phyloP scores from a whole-genome alignment of 257 asterid genomes.

The Solanum habrochaites region DNA sequence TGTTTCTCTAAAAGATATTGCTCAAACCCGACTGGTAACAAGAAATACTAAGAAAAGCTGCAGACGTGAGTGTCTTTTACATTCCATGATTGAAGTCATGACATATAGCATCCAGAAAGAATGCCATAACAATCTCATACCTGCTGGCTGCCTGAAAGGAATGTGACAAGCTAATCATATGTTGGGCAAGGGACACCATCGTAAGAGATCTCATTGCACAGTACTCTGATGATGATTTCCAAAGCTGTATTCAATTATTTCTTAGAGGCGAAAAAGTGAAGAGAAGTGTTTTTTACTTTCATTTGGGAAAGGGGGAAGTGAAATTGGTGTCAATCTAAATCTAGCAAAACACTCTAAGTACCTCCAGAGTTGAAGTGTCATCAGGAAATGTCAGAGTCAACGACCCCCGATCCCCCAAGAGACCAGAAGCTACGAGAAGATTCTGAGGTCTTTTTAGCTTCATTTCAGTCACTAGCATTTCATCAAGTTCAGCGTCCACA shows the following conservation, averaged over 20 bases:
- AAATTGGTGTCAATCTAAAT: not conserved
- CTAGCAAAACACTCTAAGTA: conserved; percentile 16
- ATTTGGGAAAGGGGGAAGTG: not conserved
- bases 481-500: conserved; percentile 74
- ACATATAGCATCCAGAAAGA: not conserved
- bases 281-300: not conserved
- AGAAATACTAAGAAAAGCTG: not conserved
- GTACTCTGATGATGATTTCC: conserved; percentile 91
- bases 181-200: conserved; percentile 96
- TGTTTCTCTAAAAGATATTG: not conserved
- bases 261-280: conserved; percentile 12
- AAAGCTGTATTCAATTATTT: conserved; percentile 51
- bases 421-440: conserved; percentile 76
- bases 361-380: conserved; percentile 68
- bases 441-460: conserved; percentile 58
- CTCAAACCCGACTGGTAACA: not conserved
- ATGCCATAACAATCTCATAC: conserved; percentile 22
- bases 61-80: not conserved
- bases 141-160: conserved; percentile 77
- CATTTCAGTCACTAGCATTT: conserved; percentile 72
- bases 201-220: conserved; percentile 90
- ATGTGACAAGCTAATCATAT: conserved; percentile 72
- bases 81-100: not conserved
- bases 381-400: conserved; percentile 82
- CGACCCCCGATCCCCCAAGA: conserved; percentile 87